These are phyloP conservation scores for Dryadomyces quercus-mongolicae DNA, from an alignment of 2,329 filamentous ascomycete genomes.

Conservation along the genomic window DNA sequence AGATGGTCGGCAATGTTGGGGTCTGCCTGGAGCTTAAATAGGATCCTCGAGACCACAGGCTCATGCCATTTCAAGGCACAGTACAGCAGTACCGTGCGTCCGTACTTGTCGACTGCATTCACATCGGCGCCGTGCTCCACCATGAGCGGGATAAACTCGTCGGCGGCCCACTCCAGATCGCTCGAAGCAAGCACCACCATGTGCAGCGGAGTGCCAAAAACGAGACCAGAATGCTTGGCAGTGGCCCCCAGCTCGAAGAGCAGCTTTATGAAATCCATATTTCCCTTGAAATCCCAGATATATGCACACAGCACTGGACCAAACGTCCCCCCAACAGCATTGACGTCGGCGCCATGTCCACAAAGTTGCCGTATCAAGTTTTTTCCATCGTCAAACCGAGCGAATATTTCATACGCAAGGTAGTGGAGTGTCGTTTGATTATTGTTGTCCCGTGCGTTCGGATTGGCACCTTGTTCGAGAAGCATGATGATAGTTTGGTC, in stretches of 20 bases:
- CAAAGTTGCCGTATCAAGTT: neutral
- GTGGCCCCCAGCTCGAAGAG: neutral
- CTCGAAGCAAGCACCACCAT: neutral
- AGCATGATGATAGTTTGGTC: neutral
- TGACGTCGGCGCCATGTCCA: neutral
- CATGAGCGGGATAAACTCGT: neutral
- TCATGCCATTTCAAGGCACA: neutral
- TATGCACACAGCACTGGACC: neutral
- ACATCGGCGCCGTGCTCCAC: constrained; percentile 5
- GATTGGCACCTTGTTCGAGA: neutral
- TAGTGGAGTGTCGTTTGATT: neutral
- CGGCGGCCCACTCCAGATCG: neutral
- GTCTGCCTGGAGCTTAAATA: constrained; percentile 7
- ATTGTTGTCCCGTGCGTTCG: neutral
- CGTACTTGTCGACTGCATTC: neutral
- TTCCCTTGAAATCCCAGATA: neutral
- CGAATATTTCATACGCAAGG: neutral
- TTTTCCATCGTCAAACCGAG: neutral
- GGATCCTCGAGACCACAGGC: neutral
- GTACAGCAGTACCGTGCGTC: constrained; percentile 9
- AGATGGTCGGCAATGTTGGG: neutral
- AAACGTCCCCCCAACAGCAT: neutral
- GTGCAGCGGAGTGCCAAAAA: neutral
- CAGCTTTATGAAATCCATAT: neutral
- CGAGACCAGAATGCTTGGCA: neutral